phyloP scores from a whole-genome alignment of 2,329 filamentous ascomycete species.

The Triangularia setosa region DNA sequence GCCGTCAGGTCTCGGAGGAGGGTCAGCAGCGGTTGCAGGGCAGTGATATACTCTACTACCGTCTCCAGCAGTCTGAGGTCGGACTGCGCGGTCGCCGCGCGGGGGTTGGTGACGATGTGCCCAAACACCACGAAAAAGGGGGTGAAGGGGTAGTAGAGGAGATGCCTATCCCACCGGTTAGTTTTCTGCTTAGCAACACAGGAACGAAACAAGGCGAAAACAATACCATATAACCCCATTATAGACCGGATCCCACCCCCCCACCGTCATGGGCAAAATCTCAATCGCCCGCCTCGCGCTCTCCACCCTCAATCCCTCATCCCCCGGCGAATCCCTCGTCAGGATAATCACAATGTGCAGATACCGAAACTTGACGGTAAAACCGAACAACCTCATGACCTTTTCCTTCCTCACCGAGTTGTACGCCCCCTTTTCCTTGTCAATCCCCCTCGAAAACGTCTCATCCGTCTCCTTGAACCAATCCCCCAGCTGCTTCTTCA shows the following conservation, averaged over 20 bases:
- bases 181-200: neutral
- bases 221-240: conserved; percentile 9
- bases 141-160: conserved; percentile 14
- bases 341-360: conserved; percentile 1
- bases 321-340: neutral
- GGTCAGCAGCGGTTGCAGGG: neutral
- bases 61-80: conserved; percentile 3
- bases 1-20: neutral
- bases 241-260: conserved; percentile 2
- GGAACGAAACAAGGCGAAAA: neutral
- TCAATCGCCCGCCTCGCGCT: conserved; percentile 4
- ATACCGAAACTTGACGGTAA: conserved; percentile 6
- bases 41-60: neutral
- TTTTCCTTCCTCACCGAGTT: neutral
- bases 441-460: neutral
- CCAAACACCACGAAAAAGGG: conserved; percentile 10
- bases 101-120: conserved; percentile 4
- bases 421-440: neutral
- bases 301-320: neutral
- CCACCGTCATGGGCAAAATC: neutral
- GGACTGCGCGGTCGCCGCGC: neutral
- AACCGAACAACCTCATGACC: neutral
- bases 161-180: conserved; percentile 3
- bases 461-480: conserved; percentile 8
- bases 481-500: conserved; percentile 1